A percentile compares a stretch with the other conserved stretches of the same genome.
Evolutionary conservation across 495 filamentous ascomycete species (phyloP).

Genomic region (Hypoxylon perforatum): DNA sequence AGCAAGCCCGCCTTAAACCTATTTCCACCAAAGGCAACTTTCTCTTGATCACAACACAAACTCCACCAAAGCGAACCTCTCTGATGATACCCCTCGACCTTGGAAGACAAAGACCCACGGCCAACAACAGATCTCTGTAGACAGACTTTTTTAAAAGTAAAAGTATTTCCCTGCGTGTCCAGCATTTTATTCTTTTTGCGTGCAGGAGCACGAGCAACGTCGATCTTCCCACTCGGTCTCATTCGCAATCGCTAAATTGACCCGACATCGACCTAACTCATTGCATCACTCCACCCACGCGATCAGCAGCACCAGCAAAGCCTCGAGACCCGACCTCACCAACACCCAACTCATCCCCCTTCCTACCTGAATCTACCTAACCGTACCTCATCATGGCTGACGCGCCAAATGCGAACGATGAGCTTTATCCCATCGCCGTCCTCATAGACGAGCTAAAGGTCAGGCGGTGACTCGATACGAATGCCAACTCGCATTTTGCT

Average conservation of each 20-base stretch:
- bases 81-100: slow-evolving; percentile 41
- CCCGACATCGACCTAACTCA: slow-evolving; percentile 44
- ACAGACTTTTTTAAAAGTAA: slow-evolving; percentile 10
- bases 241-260: slow-evolving; percentile 35
- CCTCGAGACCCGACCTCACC: slow-evolving; percentile 18
- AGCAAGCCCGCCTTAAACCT: slow-evolving; percentile 41
- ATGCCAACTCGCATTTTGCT: slow-evolving; percentile 21
- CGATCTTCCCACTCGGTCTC: slow-evolving; percentile 27
- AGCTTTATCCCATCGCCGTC: slow-evolving; percentile 99
- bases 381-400: slow-evolving; percentile 63
- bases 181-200: slow-evolving; percentile 17
- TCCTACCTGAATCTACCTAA: slow-evolving; percentile 9
- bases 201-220: slow-evolving; percentile 31
- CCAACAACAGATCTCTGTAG: slow-evolving; percentile 12
- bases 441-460: slow-evolving; percentile 99
- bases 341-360: background rate
- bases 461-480: slow-evolving; percentile 44
- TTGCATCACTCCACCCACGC: slow-evolving; percentile 45
- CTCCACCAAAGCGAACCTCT: slow-evolving; percentile 23
- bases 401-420: slow-evolving; percentile 76
- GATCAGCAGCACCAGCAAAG: slow-evolving; percentile 32
- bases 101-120: slow-evolving; percentile 19
- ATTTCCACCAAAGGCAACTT: slow-evolving; percentile 40
- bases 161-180: slow-evolving; percentile 12
- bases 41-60: slow-evolving; percentile 41